These are phyloP conservation scores for Cadophora malorum DNA, from an alignment of 2,329 filamentous ascomycete species.

Conservation along the genomic window DNA sequence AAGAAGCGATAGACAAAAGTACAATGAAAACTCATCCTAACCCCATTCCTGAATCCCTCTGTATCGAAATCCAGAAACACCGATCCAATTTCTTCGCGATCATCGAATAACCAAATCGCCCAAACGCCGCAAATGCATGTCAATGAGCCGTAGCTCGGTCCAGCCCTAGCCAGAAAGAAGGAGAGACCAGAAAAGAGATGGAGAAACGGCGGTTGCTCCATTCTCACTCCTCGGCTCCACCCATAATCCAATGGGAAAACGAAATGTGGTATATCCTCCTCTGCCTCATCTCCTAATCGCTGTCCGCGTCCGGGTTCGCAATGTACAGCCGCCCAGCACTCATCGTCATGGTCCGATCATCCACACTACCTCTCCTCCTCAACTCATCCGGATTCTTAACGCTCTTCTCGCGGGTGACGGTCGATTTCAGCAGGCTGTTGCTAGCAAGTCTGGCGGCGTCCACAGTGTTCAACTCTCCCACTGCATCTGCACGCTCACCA, in stretches of 20 bases:
- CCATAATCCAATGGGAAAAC: background rate
- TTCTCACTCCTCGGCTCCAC: background rate
- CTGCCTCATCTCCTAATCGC: constrained; percentile 37
- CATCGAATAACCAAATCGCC: constrained; percentile 19
- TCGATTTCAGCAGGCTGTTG: constrained; percentile 64
- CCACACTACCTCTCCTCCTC: constrained; percentile 78
- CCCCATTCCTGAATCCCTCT: background rate
- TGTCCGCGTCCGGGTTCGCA: constrained; percentile 74
- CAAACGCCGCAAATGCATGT: constrained; percentile 27
- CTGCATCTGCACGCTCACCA: constrained; percentile 63
- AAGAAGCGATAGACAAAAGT: constrained; percentile 6
- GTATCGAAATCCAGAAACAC: constrained; percentile 9
- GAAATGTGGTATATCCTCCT: constrained; percentile 32
- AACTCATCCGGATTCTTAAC: constrained; percentile 74
- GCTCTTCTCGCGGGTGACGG: constrained; percentile 68
- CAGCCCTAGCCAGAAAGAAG: constrained; percentile 2
- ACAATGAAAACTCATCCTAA: background rate
- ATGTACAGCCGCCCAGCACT: constrained; percentile 76
- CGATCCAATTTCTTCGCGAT: constrained; percentile 21
- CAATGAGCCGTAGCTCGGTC: constrained; percentile 18
- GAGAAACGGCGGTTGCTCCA: background rate
- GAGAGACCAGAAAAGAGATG: background rate
- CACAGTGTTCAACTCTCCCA: constrained; percentile 57
- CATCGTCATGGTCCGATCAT: constrained; percentile 75
- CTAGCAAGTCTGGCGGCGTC: constrained; percentile 58